These are phyloP conservation scores for Chalciporus pseudorubinellus DNA, from an alignment of 768 basidiomycete genomes.

Conservation along the genomic window DNA sequence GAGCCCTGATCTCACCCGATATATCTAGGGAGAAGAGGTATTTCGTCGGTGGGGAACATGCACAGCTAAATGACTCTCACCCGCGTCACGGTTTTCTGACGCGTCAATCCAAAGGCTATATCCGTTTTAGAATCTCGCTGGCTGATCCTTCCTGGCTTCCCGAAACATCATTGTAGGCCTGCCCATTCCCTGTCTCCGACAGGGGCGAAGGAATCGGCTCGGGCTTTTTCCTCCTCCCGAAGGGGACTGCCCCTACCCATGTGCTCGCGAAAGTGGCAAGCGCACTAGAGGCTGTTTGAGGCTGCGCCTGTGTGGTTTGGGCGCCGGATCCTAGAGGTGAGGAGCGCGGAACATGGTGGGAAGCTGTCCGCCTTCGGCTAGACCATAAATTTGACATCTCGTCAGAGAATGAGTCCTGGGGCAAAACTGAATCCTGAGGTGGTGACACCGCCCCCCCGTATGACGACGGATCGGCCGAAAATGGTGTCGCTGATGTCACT, in stretches of 20 bases:
- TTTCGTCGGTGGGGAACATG: neutral
- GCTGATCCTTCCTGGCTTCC: slow-evolving; percentile 33
- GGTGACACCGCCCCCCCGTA: slow-evolving; percentile 53
- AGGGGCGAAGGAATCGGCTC: slow-evolving; percentile 7
- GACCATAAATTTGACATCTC: slow-evolving; percentile 49
- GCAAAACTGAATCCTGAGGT: no score
- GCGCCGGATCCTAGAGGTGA: slow-evolving; percentile 41
- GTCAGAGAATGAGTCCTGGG: slow-evolving; percentile 60
- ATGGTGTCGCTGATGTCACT: slow-evolving; percentile 45
- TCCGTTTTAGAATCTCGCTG: slow-evolving; percentile 37
- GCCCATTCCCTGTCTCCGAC: slow-evolving; percentile 28
- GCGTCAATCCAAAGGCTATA: slow-evolving; percentile 9
- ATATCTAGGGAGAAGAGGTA: neutral
- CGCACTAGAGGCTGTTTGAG: slow-evolving; percentile 47
- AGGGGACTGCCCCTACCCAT: slow-evolving; percentile 67
- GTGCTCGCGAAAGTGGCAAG: slow-evolving; percentile 59
- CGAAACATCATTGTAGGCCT: slow-evolving; percentile 14
- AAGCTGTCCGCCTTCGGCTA: slow-evolving; percentile 56
- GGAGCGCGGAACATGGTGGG: slow-evolving; percentile 53
- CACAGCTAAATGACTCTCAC: neutral
- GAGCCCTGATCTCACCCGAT: no score
- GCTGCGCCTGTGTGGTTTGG: slow-evolving; percentile 16
- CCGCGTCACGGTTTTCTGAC: neutral
- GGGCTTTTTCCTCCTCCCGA: slow-evolving; percentile 51
- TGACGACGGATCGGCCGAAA: slow-evolving; percentile 25